A percentile compares a stretch with the other conserved stretches of the same genome.
Conservation (phyloP, 495 filamentous ascomycete species). For the Penicillium waksmanii region DNA sequence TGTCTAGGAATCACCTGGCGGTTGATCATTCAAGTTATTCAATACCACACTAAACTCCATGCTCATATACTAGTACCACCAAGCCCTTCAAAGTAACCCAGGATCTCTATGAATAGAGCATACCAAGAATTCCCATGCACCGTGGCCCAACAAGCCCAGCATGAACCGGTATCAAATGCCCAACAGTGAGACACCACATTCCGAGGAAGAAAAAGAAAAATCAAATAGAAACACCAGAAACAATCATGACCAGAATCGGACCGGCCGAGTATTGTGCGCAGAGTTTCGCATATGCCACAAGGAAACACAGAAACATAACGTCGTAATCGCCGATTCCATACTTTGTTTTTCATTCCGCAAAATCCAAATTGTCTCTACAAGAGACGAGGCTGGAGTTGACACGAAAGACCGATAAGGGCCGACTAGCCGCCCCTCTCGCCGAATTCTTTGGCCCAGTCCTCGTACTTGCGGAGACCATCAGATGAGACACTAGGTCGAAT, state of each 20-base stretch:
- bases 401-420: not conserved
- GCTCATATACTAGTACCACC: not conserved
- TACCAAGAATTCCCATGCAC: not conserved
- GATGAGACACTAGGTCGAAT: slow-evolving; percentile 92
- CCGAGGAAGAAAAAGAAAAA: not conserved
- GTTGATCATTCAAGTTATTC: not conserved
- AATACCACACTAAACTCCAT: not conserved
- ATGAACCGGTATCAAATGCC: not conserved
- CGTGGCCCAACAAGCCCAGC: not conserved
- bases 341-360: not conserved
- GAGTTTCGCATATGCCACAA: slow-evolving; percentile 2
- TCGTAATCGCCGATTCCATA: not conserved
- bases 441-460: slow-evolving; percentile 93
- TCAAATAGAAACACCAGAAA: not conserved
- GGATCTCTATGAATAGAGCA: not conserved
- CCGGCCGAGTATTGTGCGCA: slow-evolving; percentile 2
- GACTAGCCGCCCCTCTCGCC: slow-evolving; percentile 84
- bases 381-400: not conserved
- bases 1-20: too few species aligned
- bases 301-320: not conserved
- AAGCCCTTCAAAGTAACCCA: not conserved
- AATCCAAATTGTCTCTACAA: too few species aligned
- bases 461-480: slow-evolving; percentile 81
- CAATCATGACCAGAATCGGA: slow-evolving; percentile 5
- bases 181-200: not conserved